A percentile compares a stretch with the other conserved stretches of the same genome.
Evolutionary conservation across 805 yeast genomes (phyloP).

Genomic region (Kregervanrija pseudodelftensis): DNA sequence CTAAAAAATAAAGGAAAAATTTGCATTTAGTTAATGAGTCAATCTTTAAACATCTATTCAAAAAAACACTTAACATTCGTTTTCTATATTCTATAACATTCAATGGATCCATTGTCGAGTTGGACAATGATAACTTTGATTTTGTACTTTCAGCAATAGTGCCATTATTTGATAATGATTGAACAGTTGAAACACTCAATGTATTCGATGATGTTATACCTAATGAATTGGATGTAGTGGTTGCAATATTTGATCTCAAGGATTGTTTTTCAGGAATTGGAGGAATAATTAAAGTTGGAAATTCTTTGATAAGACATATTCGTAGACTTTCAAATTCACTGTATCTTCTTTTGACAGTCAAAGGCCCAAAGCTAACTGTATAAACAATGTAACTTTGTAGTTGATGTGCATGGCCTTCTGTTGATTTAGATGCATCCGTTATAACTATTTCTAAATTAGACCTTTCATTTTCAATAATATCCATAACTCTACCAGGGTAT

Average conservation of each 20-base stretch:
- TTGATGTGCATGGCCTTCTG: constrained; percentile 52
- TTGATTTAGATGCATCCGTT: constrained; percentile 77
- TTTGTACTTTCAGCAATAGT: background rate
- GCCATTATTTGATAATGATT: background rate
- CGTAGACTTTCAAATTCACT: constrained; percentile 87
- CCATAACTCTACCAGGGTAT: constrained; percentile 19
- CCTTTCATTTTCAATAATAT: constrained; percentile 13
- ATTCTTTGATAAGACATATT: constrained; percentile 58
- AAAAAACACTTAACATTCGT: constrained; percentile 66
- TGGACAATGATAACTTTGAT: background rate
- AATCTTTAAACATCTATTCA: constrained; percentile 65
- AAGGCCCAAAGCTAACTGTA: constrained; percentile 58
- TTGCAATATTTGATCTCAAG: constrained; percentile 30
- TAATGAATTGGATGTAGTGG: constrained; percentile 24
- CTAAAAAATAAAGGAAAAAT: constrained; percentile 70
- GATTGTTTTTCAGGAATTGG: constrained; percentile 90
- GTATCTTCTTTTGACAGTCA: constrained; percentile 73
- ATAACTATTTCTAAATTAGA: constrained; percentile 30
- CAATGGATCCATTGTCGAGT: constrained; percentile 4
- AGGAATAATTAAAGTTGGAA: constrained; percentile 80
- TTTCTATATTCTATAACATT: constrained; percentile 51
- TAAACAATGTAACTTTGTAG: constrained; percentile 61
- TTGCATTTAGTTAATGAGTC: constrained; percentile 48
- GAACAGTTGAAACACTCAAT: background rate
- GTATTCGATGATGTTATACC: constrained; percentile 7